Base-by-base conservation (phyloP, 345 rosid species). In the Citrus hindsii region DNA sequence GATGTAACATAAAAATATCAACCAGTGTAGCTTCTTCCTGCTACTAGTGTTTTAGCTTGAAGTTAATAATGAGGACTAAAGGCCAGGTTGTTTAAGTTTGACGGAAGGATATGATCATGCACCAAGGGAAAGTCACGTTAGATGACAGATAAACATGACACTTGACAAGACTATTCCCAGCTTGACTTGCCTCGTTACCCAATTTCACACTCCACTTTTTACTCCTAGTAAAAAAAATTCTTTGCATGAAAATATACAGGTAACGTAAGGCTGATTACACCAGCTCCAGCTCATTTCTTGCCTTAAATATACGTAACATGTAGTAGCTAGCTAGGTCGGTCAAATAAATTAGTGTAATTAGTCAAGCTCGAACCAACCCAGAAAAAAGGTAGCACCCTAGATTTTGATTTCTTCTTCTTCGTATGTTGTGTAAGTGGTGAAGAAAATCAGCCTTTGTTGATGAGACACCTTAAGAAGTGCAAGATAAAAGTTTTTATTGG, bases 401-500 rank as follows among this genome's bases (percentile, higher is more conserved):
- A n/a, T 69, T 46, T 27, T 27, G 4, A 38, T 21, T 35, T 53
- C 35, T 56, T 72, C 13, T 33, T 73, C 37, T 73, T 37, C 67
- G 67, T 14, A 13, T 73, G 16, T 8, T 59, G 67, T 59, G 76
- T 37, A 18, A 7, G 60, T 61, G 4, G 8, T 59, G 67, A n/a
- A 35, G 65, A 40, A 18, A 30, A 40, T 40, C 69, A 61, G 78
- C 63, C 60, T 65, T 75, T 13, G 71, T 65, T 75, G 83, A 82
- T 65, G 33, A 77, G 79, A 81, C 80, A 76, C 51, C 79, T 62
- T 72, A 68, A 59, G 22, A 46, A 75, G 63, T 55, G 73, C 63
- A 62, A 46, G 51, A 46, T 12, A 76, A 82, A 80, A 80, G 79
- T 56, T 83, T 81, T 81, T 63, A 81, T 82, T 46, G 87, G 78